Conservation (phyloP, 345 rosid species). For the Bretschneidera sinensis region DNA sequence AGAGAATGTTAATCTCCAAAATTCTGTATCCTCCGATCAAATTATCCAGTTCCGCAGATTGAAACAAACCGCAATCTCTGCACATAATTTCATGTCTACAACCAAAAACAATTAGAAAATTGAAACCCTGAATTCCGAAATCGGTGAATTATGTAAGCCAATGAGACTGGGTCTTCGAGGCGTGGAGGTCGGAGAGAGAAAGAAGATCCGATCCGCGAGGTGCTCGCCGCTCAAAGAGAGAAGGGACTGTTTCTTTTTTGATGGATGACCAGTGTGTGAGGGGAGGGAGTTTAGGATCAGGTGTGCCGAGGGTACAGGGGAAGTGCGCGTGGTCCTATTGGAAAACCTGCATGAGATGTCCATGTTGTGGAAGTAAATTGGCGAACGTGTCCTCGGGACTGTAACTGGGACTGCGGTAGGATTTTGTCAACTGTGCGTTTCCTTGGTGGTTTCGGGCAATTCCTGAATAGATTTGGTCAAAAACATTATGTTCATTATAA, state of each 20-base stretch:
- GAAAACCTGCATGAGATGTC: too few relatives aligned
- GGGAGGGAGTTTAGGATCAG: constrained; percentile 16
- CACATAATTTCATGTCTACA: constrained; percentile 30
- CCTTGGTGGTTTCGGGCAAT: too few relatives aligned
- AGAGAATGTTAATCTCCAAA: constrained; percentile 15
- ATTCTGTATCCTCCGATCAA: constrained; percentile 18
- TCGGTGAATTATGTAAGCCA: constrained; percentile 15
- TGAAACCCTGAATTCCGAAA: constrained; percentile 21
- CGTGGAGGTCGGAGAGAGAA: constrained; percentile 20
- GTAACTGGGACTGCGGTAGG: too few relatives aligned
- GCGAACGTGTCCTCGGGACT: constrained; percentile 19
- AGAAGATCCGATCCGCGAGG: constrained; percentile 64
- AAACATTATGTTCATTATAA: too few relatives aligned
- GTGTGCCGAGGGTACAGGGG: constrained; percentile 29
- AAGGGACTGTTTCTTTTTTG: constrained; percentile 23
- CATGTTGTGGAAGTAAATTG: too few relatives aligned
- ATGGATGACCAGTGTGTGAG: constrained; percentile 32
- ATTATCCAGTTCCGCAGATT: constrained; percentile 15
- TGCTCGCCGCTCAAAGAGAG: constrained; percentile 38
- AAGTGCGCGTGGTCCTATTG: not conserved
- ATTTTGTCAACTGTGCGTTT: too few relatives aligned
- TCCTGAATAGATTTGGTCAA: too few relatives aligned
- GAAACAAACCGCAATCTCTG: constrained; percentile 22
- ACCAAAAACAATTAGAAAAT: not conserved
- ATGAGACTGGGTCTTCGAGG: constrained; percentile 26